Evolutionary conservation across 768 basidiomycete genomes (phyloP).

Genomic region (Termitomyces sp.): DNA sequence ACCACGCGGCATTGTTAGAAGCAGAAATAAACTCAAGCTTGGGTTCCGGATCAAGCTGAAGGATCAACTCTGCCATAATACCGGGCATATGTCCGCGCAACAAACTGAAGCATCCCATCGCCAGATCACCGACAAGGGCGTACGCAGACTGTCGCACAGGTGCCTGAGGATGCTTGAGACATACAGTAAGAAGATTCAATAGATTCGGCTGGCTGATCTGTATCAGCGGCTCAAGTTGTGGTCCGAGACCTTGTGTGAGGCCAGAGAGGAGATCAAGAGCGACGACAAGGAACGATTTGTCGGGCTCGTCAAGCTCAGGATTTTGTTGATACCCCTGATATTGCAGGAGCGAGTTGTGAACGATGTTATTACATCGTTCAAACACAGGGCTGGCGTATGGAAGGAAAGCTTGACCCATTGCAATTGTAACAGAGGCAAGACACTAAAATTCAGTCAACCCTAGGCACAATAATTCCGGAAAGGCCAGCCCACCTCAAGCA

Average conservation of each 20-base stretch:
- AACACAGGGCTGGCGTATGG: constrained; percentile 90
- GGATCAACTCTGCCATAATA: constrained; percentile 85
- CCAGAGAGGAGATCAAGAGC: constrained; percentile 96
- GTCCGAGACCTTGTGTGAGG: constrained; percentile 88
- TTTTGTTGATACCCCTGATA: constrained; percentile 88
- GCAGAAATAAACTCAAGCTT: constrained; percentile 93
- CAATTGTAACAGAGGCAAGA: constrained; percentile 94
- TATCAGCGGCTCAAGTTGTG: constrained; percentile 70
- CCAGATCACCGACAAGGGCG: constrained; percentile 96
- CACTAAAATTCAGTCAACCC: constrained; percentile 49
- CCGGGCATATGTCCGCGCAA: constrained; percentile 81
- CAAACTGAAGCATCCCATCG: constrained; percentile 89
- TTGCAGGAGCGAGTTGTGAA: constrained; percentile 74
- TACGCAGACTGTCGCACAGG: constrained; percentile 95
- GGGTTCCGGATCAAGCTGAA: constrained; percentile 90
- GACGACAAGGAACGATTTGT: constrained; percentile 95
- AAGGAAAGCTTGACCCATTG: constrained; percentile 84
- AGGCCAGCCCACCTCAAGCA: constrained; percentile 71
- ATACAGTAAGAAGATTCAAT: constrained; percentile 75
- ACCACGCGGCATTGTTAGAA: constrained; percentile 99
- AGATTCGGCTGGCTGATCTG: constrained; percentile 67
- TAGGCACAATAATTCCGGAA: background rate
- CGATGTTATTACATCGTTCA: constrained; percentile 83
- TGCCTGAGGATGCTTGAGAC: constrained; percentile 93
- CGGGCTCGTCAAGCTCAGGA: constrained; percentile 90